Base-by-base conservation (phyloP, 208 protist species). In the Leishmania gerbilli region DNA sequence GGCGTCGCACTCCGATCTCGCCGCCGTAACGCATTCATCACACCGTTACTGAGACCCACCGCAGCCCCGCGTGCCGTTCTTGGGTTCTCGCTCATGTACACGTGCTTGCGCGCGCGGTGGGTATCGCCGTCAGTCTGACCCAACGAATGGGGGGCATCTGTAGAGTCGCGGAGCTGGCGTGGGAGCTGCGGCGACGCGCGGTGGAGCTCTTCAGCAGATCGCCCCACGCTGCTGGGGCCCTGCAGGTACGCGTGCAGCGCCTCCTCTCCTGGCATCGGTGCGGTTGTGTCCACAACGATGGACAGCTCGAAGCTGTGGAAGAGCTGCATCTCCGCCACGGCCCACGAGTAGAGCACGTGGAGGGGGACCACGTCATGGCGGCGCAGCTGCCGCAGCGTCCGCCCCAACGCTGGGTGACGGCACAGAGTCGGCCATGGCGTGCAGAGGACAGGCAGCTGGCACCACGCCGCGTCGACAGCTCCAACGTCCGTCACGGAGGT, bases 341-440 rank as follows among this genome's bases (percentile, higher is more conserved):
- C 55, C 90, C 90, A 93, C 27, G 90, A 85, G 47, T 91, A 80
- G 31, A 93, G 81, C n/a, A 91, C 80, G 80, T 93, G 90, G 34
- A 93, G 80, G 7, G 90, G 90, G 71, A 93, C 77, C 27, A 91
- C 62, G 37, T 86, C 85, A 62, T 89, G 69, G 17, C 80, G 87
- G 27, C 79, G 55, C 76, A 88, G 76, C 27, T 72, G 76, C 11
- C 81, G 83, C 79, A 90, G 81, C 31, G 84, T 42, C 6, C 19
- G 24, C 3, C 84, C 82, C 60, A 82, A 79, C 4, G 37, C 51
- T 6, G 77, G 74, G 55, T 80, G 77, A 8, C 85, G 83, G 31
- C 79, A 79, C 55, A 91, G 75, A 53, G 58, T 68, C 9, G 62
- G 74, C 90, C 90, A 93, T 42, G 78, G 69, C 27, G 86, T 88